phyloP scores from a whole-genome alignment of 2,329 filamentous ascomycete species.

The Ceratocystis variospora region DNA sequence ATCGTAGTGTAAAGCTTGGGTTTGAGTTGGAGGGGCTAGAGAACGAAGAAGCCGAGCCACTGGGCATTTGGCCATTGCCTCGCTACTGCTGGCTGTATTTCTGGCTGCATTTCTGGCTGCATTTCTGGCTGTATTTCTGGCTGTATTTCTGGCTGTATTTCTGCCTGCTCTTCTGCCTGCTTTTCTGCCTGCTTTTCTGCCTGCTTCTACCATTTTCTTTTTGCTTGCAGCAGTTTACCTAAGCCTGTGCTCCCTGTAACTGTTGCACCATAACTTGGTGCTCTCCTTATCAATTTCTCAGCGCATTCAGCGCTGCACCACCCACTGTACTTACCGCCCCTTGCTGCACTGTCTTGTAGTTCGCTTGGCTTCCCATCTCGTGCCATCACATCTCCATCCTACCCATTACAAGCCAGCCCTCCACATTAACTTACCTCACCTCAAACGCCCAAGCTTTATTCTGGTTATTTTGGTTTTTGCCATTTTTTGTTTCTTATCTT shows the following conservation, averaged over 20 bases:
- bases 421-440: neutral
- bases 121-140: neutral
- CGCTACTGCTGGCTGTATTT: neutral
- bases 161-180: neutral
- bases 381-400: neutral
- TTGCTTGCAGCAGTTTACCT: neutral
- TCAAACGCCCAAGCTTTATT: constrained; percentile 1
- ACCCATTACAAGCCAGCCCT: neutral
- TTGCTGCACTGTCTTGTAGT: neutral
- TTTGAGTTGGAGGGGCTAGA: neutral
- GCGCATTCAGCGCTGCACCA: neutral
- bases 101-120: neutral
- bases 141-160: neutral
- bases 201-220: neutral
- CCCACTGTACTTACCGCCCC: neutral
- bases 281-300: neutral
- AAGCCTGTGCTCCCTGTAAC: neutral
- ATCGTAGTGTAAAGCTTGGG: neutral
- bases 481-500: neutral
- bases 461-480: neutral
- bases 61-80: neutral
- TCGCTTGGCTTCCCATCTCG: neutral
- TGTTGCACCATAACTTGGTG: neutral
- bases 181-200: neutral
- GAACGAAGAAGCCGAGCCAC: neutral